Conservation (phyloP, 2,329 filamentous ascomycete species). For the Purpureocillium takamizusanense region DNA sequence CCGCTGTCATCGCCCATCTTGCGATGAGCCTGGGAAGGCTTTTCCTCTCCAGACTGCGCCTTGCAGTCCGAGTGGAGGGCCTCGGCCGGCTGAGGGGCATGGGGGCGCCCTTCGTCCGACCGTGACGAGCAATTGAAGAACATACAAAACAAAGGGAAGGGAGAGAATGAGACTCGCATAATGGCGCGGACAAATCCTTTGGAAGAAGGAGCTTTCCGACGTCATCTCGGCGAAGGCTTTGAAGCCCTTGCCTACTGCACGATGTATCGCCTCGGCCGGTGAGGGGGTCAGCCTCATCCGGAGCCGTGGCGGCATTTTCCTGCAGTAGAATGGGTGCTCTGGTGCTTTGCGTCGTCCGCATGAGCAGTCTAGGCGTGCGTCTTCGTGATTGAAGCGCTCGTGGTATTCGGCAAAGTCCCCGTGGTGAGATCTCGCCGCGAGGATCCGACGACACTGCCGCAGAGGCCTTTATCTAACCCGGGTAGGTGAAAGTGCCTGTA, state of each 20-base stretch:
- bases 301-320: slow-evolving; percentile 1
- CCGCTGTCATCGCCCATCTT: background rate
- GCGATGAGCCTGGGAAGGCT: background rate
- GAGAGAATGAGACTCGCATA: background rate
- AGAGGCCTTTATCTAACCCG: no score
- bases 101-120: background rate
- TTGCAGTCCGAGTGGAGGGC: background rate
- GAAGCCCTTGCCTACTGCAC: background rate
- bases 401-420: slow-evolving; percentile 6
- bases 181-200: background rate
- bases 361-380: slow-evolving; percentile 1
- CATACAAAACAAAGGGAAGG: background rate
- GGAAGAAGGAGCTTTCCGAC: background rate
- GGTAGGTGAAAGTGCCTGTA: no score
- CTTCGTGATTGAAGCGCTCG: slow-evolving; percentile 3
- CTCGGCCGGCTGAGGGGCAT: background rate
- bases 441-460: no score
- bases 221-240: background rate
- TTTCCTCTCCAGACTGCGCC: background rate
- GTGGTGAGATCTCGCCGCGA: slow-evolving; percentile 1
- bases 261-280: background rate
- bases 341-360: slow-evolving; percentile 2
- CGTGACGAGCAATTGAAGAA: background rate
- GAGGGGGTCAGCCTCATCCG: background rate
- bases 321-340: slow-evolving; percentile 4